Base-by-base conservation (phyloP, 2,329 filamentous ascomycete species). In the Fusarium devonianum region DNA sequence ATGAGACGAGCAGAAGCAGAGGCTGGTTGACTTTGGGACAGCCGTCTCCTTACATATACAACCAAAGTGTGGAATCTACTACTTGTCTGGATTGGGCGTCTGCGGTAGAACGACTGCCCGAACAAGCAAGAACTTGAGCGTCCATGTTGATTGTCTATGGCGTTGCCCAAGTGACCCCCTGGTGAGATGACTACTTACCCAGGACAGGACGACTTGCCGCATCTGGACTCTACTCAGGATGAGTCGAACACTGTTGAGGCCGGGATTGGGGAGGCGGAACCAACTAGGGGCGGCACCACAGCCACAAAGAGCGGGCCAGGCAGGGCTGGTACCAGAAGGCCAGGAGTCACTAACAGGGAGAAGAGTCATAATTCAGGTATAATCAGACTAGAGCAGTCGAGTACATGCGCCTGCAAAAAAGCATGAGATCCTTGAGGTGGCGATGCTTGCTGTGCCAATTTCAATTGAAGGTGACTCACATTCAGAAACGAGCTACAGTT, bases 211-310 rank as follows among this genome's bases (percentile, higher is more conserved):
- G 33, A 34, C 49, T 42, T 63, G 30, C 60, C 54, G 35, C 32
- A 51, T 61, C 53, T 44, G 60, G 49, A 39, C 34, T 42, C 26
- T 42, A 59, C 33, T 42, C 45, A 40, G 34, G 29, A 63, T 63
- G 60, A 63, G 60, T 63, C 60, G 57, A 63, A 61, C 21, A 37
- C 10, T 36, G 19, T 22, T 36, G 42, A 32, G 39, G 43, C 40
- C 53, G 42, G 29, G 39, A 29, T 33, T 32, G 39, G 35, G 13
- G 14, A 39, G 22, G 28, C 19, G 21, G 25, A 30, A 35, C 12
- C 16, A 28, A 21, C 14, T 18, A 22, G 19, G 37, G 35, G 21
- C 26, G 33, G 18, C 28, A 32, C 51, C 41, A 28, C 39, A 35
- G 38, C n/a, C 44, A 35, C 21, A n/a, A n/a, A n/a, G n/a, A n/a